Base-by-base conservation (phyloP, 768 basidiomycete species). In the Phlebiopsis flavidoalba region DNA sequence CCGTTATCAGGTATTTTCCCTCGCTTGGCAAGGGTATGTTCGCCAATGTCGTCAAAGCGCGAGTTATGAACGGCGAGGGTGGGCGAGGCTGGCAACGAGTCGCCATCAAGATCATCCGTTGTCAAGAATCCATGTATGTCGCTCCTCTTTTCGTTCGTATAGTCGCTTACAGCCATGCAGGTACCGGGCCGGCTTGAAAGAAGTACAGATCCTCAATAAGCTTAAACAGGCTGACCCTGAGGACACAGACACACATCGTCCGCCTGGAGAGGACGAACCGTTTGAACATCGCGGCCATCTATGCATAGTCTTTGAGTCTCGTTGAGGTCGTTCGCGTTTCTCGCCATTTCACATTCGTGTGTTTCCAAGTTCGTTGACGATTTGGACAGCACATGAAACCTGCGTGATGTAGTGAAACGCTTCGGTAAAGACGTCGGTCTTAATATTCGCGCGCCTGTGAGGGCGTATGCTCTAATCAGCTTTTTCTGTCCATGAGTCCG, bases 11-110 rank as follows among this genome's bases (percentile, higher is more conserved):
- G 93, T 99, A 10, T 95, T 91, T 65, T 93, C 93, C n/a, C 52
- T 91, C 85, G 52, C 79, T 98, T n/a, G 97, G 97, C 17, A 95
- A 96, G 72, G 97, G 97, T 52, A 99, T 99, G 96, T 99, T 98
- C 72, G 94, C 95, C 52, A 93, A 92, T 59, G 97, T 99, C 53
- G 94, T 98, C 26, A 84, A 91, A 50, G 96, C 95, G 8, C 85
- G 93, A 35, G 82, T 94, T 10, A 77, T 95, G 48, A 77, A 87
- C 74, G 78, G 80, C 54, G 89, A 90, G 36, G n/a, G 59, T 79
- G 10, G 76, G 79, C 59, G 79, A 83, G 54, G 64, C 63, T 40
- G 81, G 85, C 45, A 77, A 78, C 67, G 96, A 72, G 95, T 98
- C 10, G 97, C 97, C 0, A 98, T 99, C 73, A 99, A 99, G 75